Evolutionary conservation across 1,284 basidiomycete species (phyloP).

Genomic region (Wolfiporia cocos): DNA sequence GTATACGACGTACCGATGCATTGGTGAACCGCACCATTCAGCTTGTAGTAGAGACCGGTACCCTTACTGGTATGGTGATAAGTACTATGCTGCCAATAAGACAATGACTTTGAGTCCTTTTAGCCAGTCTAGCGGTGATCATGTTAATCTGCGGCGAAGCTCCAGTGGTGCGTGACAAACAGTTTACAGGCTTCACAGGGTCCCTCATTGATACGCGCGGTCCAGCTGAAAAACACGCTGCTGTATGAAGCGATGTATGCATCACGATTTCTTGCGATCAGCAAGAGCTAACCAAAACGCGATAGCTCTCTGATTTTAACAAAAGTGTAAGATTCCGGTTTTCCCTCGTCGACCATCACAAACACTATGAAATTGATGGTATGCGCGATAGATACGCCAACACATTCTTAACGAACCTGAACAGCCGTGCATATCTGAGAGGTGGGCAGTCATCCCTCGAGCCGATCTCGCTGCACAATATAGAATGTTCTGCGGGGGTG

Average conservation of each 20-base stretch:
- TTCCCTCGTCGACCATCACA: background rate
- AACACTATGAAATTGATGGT: background rate
- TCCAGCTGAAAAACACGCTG: background rate
- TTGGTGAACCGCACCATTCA: background rate
- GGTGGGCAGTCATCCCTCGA: too few relatives aligned
- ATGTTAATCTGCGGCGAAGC: background rate
- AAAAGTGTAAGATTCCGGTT: background rate
- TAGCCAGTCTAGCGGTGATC: background rate
- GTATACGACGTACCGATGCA: background rate
- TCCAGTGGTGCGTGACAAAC: too few relatives aligned
- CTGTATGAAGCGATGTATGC: background rate
- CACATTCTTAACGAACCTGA: background rate
- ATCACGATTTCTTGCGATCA: background rate
- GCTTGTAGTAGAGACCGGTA: background rate
- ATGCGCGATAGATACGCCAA: constrained; percentile 1
- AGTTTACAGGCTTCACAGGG: too few relatives aligned
- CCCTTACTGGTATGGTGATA: background rate
- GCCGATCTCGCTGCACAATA: too few relatives aligned
- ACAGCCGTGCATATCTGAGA: constrained; percentile 1
- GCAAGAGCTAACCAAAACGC: background rate
- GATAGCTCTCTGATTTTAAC: background rate
- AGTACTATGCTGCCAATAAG: background rate
- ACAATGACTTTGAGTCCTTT: background rate
- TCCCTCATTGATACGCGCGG: background rate
- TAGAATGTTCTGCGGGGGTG: too few relatives aligned